Evolutionary conservation across 2,329 filamentous ascomycete genomes (phyloP), one percentile per base, ranked within the genome.

Genomic region (Gliomastix tumulicola): DNA sequence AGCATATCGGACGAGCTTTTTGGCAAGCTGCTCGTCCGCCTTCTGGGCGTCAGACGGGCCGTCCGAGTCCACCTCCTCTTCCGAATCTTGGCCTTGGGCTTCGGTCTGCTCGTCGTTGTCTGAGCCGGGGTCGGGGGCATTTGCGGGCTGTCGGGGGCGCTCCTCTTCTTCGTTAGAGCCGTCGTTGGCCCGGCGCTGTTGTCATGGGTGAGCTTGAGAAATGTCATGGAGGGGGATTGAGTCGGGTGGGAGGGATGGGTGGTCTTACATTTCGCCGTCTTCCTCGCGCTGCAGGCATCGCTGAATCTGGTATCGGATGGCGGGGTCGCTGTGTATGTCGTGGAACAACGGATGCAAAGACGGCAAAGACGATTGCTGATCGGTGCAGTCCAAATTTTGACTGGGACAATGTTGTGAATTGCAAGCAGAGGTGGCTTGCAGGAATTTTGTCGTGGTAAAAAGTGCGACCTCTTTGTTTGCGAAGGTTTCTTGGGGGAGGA

Each of bases 1-100:
- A 4, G 76, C 78, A 47, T 82, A 82, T 36, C 80, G 71, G n/a
- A 84, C 69, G n/a, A 84, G 57, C 49, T 79, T 82, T 57, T 80
- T 82, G 23, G 76, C 70, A 22, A 79, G 56, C 44, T 76, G 71
- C 5, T 69, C 61, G 23, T 71, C 66, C 27, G 59, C 64, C 21
- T 52, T 62, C n/a, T 55, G 57, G 16, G 53, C 66, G 6, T 59
- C 60, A 6, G 35, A 38, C 13, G 25, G 25, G 17, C 13, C 25
- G 10, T 38, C 39, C 11, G 34, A 34, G 19, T 59, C 57, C 28
- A 45, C 49, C 22, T 55, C 55, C 5, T 49, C 59, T 30, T 54
- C 56, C n/a, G 45, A 57, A 21, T 43, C 46, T 15, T 50, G 44
- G 31, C 45, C 48, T 34, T 51, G 50, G 20, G n/a, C n/a, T n/a